Percentiles rank a stretch among this genome's conserved stretches.
Conservation (phyloP, 2,329 filamentous ascomycete species). For the Fusarium veterinarium region DNA sequence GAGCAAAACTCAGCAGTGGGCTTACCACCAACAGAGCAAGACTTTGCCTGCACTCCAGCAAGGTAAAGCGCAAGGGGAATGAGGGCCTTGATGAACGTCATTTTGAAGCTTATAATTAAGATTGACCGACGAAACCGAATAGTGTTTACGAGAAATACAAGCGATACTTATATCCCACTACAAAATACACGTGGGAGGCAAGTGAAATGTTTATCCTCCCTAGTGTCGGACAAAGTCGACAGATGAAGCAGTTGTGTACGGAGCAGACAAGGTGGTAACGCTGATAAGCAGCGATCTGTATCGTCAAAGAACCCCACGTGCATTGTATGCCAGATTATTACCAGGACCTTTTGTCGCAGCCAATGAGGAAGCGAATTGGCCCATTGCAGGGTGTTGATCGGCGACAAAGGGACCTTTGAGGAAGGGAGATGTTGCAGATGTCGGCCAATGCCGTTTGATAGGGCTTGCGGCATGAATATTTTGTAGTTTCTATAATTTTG, state of each 20-base stretch:
- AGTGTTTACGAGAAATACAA: neutral
- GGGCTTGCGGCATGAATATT: neutral
- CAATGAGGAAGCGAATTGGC: constrained; percentile 21
- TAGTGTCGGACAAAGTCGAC: constrained; percentile 14
- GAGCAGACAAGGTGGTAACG: constrained; percentile 4
- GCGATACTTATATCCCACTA: constrained; percentile 7
- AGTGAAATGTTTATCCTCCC: neutral
- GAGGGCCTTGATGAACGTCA: constrained; percentile 17
- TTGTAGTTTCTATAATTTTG: neutral
- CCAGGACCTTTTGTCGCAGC: constrained; percentile 32
- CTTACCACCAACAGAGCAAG: neutral
- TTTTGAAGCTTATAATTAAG: neutral
- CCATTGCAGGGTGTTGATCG: constrained; percentile 22
- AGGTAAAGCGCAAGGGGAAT: constrained; percentile 23
- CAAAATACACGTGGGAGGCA: constrained; percentile 4
- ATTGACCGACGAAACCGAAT: neutral
- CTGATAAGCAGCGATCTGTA: constrained; percentile 25
- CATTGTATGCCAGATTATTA: constrained; percentile 21
- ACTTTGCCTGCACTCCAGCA: constrained; percentile 11
- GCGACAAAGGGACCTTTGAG: constrained; percentile 22
- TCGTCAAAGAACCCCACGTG: constrained; percentile 38
- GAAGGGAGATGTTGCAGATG: neutral
- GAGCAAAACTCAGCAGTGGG: constrained; percentile 26
- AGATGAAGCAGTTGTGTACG: constrained; percentile 35
- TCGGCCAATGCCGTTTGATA: constrained; percentile 4